Conservation (phyloP, 2,329 filamentous ascomycete species). For the Pseudophaeomoniella oleicola region DNA sequence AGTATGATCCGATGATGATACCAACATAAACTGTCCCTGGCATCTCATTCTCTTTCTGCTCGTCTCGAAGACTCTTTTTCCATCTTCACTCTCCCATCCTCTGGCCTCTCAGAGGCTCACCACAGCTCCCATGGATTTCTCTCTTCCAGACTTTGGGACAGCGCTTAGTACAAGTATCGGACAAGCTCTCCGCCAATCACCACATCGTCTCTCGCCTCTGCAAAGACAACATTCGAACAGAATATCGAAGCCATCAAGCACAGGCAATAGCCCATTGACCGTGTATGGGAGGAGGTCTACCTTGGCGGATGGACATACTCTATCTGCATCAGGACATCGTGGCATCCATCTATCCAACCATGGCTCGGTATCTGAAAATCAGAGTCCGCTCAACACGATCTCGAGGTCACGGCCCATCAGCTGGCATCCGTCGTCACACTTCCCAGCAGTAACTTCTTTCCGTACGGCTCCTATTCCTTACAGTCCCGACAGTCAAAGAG, state of each 20-base stretch:
- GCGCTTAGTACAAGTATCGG: background rate
- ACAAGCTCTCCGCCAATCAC: background rate
- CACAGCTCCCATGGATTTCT: background rate
- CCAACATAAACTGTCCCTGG: no score
- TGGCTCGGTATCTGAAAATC: background rate
- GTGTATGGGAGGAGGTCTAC: background rate
- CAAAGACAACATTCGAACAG: background rate
- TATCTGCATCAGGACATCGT: background rate
- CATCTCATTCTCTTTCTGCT: background rate
- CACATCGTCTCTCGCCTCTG: background rate
- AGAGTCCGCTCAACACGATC: background rate
- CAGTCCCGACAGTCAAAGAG: background rate
- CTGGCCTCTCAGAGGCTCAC: background rate
- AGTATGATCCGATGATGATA: background rate
- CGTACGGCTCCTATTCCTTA: no score
- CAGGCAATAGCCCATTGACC: background rate
- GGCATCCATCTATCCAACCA: background rate
- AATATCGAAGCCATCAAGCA: background rate
- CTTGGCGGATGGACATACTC: background rate
- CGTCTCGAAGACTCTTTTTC: no score
- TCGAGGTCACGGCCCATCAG: background rate
- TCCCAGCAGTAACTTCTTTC: background rate
- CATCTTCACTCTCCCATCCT: no score
- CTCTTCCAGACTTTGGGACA: background rate
- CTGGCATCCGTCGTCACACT: constrained; percentile 1